Base-by-base conservation (phyloP, 177 flowering plant genomes). In the Vitis hybrid region DNA sequence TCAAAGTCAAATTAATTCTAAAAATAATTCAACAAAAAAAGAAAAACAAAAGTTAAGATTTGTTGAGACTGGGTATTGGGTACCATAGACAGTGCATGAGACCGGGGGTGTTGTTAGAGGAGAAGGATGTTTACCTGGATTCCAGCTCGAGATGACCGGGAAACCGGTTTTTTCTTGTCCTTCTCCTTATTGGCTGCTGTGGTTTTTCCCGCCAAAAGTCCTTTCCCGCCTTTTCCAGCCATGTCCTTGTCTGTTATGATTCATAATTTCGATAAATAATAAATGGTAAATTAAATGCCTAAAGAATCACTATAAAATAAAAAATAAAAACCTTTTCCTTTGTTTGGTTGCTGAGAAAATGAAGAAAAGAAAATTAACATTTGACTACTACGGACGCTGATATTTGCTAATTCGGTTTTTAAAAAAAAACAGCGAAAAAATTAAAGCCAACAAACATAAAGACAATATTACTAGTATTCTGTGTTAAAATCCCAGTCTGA, bases 161-260 rank as follows among this genome's bases (percentile, higher is more conserved):
- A 90, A 72, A 85, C 72, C 0, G 97, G 90, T 78, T 77, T 82
- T 81, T 93, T 93, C 89, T 91, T 93, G 70, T 86, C 92, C 81
- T 89, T 91, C 18, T 89, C 93, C 65, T 87, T 86, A 59, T 82
- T 79, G 16, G 75, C 82, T 5, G 90, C 87, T 2, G 93, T 83
- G 5, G 96, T 91, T 66, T 93, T 93, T 14, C 85, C 92, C 7
- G 94, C 96, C 80, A 93, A 56, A 52, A 93, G 89, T 31, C 98
- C 98, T 62, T 93, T 93, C 55, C 95, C 98, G 0, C 98, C 98
- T 85, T 93, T 93, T 70, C 98, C 98, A 33, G 97, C 94, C 98
- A 93, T 93, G 56, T 75, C 65, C 64, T 69, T 39, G 19, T 66
- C 77, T 62, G 3, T 1, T 45, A 11, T 0, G 3, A 10, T 33